Evolutionary conservation across 345 rosid genomes (phyloP).

Genomic region (Melaleuca quinquenervia): DNA sequence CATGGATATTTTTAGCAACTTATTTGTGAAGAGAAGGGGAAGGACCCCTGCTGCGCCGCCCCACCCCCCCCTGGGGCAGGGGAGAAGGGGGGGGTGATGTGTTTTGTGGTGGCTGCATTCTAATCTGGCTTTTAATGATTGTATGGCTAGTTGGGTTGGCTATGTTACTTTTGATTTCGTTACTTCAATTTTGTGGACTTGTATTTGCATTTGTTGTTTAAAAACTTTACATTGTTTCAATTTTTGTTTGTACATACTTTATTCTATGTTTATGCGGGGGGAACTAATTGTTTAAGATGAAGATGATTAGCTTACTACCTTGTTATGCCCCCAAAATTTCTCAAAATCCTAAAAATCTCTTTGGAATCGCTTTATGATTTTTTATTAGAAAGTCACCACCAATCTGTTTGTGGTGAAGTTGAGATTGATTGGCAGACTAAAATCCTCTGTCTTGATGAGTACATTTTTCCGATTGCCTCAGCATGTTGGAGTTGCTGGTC

Average conservation of each 20-base stretch:
- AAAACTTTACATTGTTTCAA: background rate
- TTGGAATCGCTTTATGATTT: background rate
- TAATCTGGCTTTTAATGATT: background rate
- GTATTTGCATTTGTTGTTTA: background rate
- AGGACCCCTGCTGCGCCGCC: no score
- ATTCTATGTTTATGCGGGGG: background rate
- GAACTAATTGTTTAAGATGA: background rate
- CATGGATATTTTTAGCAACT: background rate
- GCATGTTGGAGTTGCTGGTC: background rate
- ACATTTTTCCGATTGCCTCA: background rate
- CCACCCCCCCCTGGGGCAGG: no score
- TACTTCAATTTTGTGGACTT: background rate
- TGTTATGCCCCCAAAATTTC: background rate
- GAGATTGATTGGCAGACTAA: background rate
- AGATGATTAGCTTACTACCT: background rate
- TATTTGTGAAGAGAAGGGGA: background rate
- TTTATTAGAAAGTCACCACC: background rate
- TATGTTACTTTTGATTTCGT: background rate
- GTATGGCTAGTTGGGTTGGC: background rate
- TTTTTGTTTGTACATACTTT: background rate
- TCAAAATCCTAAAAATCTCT: background rate
- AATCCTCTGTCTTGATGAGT: background rate
- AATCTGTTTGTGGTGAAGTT: background rate
- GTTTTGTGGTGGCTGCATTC: background rate
- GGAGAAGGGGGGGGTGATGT: background rate